Percentiles rank a stretch among this genome's conserved stretches.
These are phyloP conservation scores for Coemansia sp. DNA, from an alignment of 192 early-diverging fungal genomes.

Conservation along the genomic window DNA sequence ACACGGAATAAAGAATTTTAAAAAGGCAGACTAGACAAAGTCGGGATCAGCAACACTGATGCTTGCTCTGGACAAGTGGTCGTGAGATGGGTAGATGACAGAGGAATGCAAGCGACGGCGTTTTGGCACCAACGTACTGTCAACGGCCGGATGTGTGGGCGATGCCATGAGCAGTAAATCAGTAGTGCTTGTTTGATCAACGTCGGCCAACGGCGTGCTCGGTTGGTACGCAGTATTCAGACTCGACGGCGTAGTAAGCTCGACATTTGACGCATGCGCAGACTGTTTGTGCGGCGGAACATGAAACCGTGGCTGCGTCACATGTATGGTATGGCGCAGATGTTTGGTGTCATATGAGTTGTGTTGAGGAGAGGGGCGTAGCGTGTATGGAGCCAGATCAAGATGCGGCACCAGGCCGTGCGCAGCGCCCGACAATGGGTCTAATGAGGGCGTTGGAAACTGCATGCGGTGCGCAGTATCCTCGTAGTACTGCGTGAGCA, in stretches of 20 bases:
- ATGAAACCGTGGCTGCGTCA: background rate
- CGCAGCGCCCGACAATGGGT: slow-evolving; percentile 1
- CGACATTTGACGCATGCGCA: background rate
- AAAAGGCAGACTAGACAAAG: too few relatives aligned
- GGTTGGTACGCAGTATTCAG: slow-evolving; percentile 10
- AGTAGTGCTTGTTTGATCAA: too few relatives aligned
- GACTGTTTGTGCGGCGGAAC: background rate
- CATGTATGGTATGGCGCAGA: background rate
- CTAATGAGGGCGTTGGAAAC: slow-evolving; percentile 5
- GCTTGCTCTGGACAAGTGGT: too few relatives aligned
- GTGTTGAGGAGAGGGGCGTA: background rate
- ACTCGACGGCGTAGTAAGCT: slow-evolving; percentile 32
- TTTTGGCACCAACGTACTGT: too few relatives aligned
- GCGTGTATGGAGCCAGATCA: slow-evolving; percentile 2
- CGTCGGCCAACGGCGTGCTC: background rate
- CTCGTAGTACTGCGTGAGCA: slow-evolving; percentile 26
- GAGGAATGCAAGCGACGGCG: too few relatives aligned
- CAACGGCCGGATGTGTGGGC: too few relatives aligned
- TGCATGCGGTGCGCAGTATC: slow-evolving; percentile 10
- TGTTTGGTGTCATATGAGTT: background rate
- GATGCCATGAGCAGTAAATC: too few relatives aligned
- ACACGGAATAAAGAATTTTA: background rate
- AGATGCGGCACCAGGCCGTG: slow-evolving; percentile 5
- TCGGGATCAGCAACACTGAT: too few relatives aligned
- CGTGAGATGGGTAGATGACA: too few relatives aligned